Evolutionary conservation across 768 basidiomycete species (phyloP), one percentile per base, ranked within the genome.

Genomic region (Paxillus ammoniavirescens): DNA sequence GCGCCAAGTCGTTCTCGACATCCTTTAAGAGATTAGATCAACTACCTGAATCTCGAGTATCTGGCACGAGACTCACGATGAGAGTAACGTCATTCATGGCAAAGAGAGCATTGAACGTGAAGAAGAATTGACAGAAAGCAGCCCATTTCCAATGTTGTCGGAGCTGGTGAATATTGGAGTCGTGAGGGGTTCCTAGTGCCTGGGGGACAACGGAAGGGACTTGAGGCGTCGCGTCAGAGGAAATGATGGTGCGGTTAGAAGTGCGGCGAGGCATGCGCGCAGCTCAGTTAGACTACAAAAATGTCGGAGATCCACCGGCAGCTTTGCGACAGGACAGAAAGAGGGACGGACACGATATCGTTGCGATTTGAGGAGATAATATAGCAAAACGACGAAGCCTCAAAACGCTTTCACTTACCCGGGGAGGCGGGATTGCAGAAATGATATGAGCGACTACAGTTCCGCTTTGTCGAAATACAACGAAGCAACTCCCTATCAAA

Each of bases 71-170:
- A 55, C 79, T 59, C 66, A 91, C 90, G 53, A 72, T 65, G 38
- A 91, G 72, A 41, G 89, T 77, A 57, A 93, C 81, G 63, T 90
- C 88, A 42, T 80, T 72, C 75, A 88, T 78, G 37, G 83, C 76
- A 59, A 95, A 81, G 52, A 94, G 77, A 47, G 80, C 79, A 45
- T 80, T 77, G 73, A 95, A 96, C 26, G 88, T 92, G 69, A 80
- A 87, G 73, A 91, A 87, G 79, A 96, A 95, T 68, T 95, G 92
- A 71, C 82, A 82, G 71, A 94, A 89, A 23, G 87, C 88, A 5
- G 93, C 93, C 92, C 92, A 96, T 77, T 89, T 86, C 91, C 91
- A 95, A 58, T 92, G 82, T 53, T 76, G 83, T 52, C 93, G 80
- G 48, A 97, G 84, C 28, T 73, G 64, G 42, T 66, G 56, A 49